Evolutionary conservation across 2,329 filamentous ascomycete genomes (phyloP).

Genomic region (Pseudovirgaria hyperparasitica): DNA sequence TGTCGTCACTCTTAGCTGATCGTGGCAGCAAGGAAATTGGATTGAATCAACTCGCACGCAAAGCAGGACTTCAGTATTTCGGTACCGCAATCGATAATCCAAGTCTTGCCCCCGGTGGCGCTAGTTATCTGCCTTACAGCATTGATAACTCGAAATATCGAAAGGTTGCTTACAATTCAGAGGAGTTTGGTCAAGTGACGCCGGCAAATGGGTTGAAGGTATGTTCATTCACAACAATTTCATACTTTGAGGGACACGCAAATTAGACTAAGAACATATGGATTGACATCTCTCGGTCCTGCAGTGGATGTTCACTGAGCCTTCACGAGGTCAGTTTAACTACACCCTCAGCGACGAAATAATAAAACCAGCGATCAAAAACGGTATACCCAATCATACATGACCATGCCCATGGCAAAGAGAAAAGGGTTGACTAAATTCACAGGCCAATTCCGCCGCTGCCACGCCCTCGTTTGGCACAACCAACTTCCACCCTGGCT

Average conservation of each 20-base stretch:
- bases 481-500: slow-evolving; percentile 43
- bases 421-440: too few relatives aligned
- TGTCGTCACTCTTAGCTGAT: too few relatives aligned
- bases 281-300: slow-evolving; percentile 9
- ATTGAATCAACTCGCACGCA: slow-evolving; percentile 41
- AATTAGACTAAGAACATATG: too few relatives aligned
- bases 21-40: slow-evolving; percentile 9
- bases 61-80: slow-evolving; percentile 43
- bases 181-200: slow-evolving; percentile 53
- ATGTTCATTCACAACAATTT: slow-evolving; percentile 2
- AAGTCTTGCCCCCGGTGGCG: too few relatives aligned
- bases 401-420: too few relatives aligned
- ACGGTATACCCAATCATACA: too few relatives aligned
- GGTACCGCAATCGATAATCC: slow-evolving; percentile 46
- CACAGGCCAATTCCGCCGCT: slow-evolving; percentile 43
- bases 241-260: slow-evolving; percentile 6
- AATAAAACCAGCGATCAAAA: slow-evolving; percentile 25
- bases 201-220: slow-evolving; percentile 49
- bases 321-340: slow-evolving; percentile 42
- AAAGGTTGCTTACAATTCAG: slow-evolving; percentile 38
- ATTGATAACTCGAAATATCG: slow-evolving; percentile 43
- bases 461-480: slow-evolving; percentile 48
- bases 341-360: slow-evolving; percentile 43
- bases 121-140: slow-evolving; percentile 28
- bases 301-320: slow-evolving; percentile 51